Evolutionary conservation across 2,329 filamentous ascomycete species (phyloP).

Genomic region (Akanthomyces muscarius): DNA sequence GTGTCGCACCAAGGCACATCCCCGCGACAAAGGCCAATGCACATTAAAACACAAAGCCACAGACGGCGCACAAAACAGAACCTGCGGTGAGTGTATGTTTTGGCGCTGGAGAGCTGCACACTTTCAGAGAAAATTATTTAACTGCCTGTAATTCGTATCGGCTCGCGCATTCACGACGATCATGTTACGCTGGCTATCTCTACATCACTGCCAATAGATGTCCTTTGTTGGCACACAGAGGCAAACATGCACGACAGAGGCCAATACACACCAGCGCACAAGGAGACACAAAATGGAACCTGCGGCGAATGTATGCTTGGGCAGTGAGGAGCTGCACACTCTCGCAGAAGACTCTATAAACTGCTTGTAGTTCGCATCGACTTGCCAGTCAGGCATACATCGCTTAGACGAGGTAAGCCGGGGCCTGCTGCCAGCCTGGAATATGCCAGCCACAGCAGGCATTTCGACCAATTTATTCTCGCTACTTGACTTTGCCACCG

Average conservation of each 20-base stretch:
- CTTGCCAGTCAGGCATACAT: no score
- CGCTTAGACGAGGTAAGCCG: background rate
- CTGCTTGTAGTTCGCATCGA: no score
- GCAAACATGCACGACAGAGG: background rate
- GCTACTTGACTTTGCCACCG: background rate
- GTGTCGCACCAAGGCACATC: background rate
- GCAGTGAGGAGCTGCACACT: no score
- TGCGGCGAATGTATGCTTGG: no score
- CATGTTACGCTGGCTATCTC: background rate
- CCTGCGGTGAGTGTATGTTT: no score
- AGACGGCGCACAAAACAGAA: background rate
- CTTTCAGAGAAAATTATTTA: no score
- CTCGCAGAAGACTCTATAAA: no score
- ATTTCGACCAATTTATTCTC: background rate
- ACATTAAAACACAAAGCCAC: background rate
- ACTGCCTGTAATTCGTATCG: no score
- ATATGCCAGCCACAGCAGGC: no score
- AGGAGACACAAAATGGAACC: background rate
- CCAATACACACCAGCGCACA: background rate
- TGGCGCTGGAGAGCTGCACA: no score
- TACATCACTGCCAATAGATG: background rate
- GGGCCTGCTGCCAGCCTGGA: background rate
- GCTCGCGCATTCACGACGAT: background rate
- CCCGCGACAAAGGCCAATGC: background rate
- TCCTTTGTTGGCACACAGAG: background rate